Percentiles rank a stretch among this genome's conserved stretches.
These are phyloP conservation scores for Cinchona pubescens DNA, from an alignment of 257 asterid species.

Conservation along the genomic window DNA sequence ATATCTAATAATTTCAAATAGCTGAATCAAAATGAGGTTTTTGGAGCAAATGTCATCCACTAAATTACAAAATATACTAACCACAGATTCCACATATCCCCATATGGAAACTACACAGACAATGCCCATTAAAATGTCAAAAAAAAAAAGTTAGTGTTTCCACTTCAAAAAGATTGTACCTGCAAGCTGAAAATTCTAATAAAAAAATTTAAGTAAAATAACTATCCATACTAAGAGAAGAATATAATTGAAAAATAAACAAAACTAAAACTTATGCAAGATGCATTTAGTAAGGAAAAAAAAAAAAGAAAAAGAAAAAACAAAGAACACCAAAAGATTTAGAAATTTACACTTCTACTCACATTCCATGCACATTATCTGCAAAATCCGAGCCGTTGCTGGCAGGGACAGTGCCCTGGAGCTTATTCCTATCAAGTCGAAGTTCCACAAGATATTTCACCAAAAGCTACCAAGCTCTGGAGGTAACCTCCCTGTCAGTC, in stretches of 20 bases:
- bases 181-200: neutral
- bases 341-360: slow-evolving; percentile 30
- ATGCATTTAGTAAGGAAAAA: neutral
- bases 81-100: neutral
- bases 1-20: neutral
- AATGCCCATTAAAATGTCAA: neutral
- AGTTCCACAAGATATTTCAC: slow-evolving; percentile 74
- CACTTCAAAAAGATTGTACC: neutral
- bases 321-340: neutral
- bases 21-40: neutral
- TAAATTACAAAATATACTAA: neutral
- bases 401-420: slow-evolving; percentile 65
- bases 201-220: neutral
- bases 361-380: slow-evolving; percentile 52
- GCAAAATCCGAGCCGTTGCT: slow-evolving; percentile 50
- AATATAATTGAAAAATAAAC: neutral
- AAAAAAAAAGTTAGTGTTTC: neutral
- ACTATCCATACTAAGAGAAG: neutral
- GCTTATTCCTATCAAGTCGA: slow-evolving; percentile 79
- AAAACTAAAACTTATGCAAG: neutral
- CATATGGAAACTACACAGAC: neutral
- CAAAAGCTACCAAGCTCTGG: slow-evolving; percentile 67
- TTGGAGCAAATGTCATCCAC: neutral
- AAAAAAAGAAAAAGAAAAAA: neutral
- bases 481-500: slow-evolving; percentile 81